These are phyloP conservation scores for Penicillium sp. DNA, from an alignment of 2,329 filamentous ascomycete genomes.

Conservation along the genomic window DNA sequence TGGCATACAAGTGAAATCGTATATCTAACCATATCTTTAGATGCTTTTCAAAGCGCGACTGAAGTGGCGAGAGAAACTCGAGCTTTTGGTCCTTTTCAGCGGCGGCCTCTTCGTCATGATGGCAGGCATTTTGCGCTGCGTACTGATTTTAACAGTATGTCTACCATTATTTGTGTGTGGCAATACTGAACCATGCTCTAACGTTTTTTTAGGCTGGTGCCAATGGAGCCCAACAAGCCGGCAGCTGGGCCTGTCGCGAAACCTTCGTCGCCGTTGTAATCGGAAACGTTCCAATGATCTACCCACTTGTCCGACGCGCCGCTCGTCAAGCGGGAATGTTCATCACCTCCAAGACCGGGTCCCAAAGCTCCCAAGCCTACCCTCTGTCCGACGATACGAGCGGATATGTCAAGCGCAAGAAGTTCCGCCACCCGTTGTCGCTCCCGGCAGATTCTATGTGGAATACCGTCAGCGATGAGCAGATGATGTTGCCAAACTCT, in stretches of 20 bases:
- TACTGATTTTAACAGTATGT: conserved; percentile 45
- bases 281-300: conserved; percentile 42
- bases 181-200: no score
- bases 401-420: conserved; percentile 18
- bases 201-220: conserved; percentile 25
- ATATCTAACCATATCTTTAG: conserved; percentile 19
- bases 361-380: conserved; percentile 23
- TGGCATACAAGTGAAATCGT: no score
- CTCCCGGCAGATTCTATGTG: conserved; percentile 29
- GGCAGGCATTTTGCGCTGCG: conserved; percentile 50
- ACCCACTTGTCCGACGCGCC: conserved; percentile 30
- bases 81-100: conserved; percentile 51
- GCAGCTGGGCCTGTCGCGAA: conserved; percentile 43
- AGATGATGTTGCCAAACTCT: conserved; percentile 23
- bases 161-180: background rate
- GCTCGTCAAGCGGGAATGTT: conserved; percentile 25
- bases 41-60: conserved; percentile 52
- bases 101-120: conserved; percentile 53
- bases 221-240: conserved; percentile 38
- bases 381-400: conserved; percentile 20
- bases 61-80: conserved; percentile 47
- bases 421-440: conserved; percentile 30
- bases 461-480: conserved; percentile 29
- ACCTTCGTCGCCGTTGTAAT: conserved; percentile 44
- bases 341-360: conserved; percentile 17